Percentiles rank a stretch among this genome's conserved stretches.
These are phyloP conservation scores for Blastobotrys arbuscula DNA, from an alignment of 1,139 yeast species.

Conservation along the genomic window DNA sequence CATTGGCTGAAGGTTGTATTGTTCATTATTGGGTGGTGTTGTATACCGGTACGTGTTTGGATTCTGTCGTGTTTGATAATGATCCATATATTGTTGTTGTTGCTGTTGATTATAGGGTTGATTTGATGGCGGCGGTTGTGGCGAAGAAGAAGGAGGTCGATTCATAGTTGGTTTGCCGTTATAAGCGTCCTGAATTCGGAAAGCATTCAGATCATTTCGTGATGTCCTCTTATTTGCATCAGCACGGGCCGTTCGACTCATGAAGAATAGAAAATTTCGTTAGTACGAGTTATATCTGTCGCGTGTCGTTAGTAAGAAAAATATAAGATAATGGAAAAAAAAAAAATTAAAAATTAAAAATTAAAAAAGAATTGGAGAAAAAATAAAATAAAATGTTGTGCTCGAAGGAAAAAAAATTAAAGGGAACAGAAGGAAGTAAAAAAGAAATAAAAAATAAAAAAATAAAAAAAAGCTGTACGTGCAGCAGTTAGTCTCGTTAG, in stretches of 20 bases:
- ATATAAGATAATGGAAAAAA: neutral
- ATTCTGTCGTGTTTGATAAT: neutral
- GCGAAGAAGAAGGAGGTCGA: neutral
- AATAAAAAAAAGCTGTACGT: too few species aligned
- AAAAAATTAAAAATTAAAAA: neutral
- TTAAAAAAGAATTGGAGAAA: neutral
- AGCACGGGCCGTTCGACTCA: constrained; percentile 6
- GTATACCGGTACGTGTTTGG: neutral
- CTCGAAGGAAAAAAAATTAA: neutral
- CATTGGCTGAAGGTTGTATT: neutral
- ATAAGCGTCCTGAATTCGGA: constrained; percentile 6
- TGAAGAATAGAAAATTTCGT: too few species aligned
- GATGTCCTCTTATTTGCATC: neutral
- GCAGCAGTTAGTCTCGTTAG: too few species aligned
- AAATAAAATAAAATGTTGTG: neutral
- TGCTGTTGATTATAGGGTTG: neutral
- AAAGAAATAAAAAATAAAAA: neutral
- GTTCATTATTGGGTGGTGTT: neutral
- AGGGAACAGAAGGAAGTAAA: neutral
- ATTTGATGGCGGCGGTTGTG: neutral
- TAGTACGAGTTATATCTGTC: neutral
- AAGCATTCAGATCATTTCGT: constrained; percentile 9
- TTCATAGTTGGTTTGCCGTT: neutral
- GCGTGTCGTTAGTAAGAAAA: neutral
- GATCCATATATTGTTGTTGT: neutral